A percentile compares a stretch with the other conserved stretches of the same genome.
Evolutionary conservation across 2,329 filamentous ascomycete genomes (phyloP).

Genomic region (Paecilomyces sp.): DNA sequence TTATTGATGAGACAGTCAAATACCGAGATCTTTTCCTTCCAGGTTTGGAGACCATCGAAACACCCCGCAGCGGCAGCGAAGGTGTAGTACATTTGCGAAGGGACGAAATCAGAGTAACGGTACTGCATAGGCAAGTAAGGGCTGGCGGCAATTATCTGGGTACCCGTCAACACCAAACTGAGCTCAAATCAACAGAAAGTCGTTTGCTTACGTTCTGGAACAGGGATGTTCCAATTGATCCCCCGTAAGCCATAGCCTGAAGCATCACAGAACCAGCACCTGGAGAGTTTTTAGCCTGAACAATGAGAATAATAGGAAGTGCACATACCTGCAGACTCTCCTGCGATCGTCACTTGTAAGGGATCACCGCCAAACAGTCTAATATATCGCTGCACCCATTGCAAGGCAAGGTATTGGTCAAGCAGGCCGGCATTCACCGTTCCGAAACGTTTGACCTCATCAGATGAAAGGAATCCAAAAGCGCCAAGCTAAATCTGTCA

Average conservation of each 20-base stretch:
- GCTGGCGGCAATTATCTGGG: constrained; percentile 29
- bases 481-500: constrained; percentile 31
- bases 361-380: constrained; percentile 50
- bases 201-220: constrained; percentile 1
- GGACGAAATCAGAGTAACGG: constrained; percentile 39
- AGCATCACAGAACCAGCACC: constrained; percentile 50
- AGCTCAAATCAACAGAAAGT: neutral
- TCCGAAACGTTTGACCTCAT: constrained; percentile 36
- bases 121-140: constrained; percentile 54
- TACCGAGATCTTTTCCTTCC: constrained; percentile 11
- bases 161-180: neutral
- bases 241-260: constrained; percentile 25
- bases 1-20: constrained; percentile 36
- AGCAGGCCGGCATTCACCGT: constrained; percentile 44
- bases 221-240: constrained; percentile 1
- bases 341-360: constrained; percentile 43
- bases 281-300: constrained; percentile 34
- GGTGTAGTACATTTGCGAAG: constrained; percentile 39
- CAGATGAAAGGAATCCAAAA: constrained; percentile 43
- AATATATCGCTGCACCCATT: constrained; percentile 52
- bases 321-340: constrained; percentile 44
- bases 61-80: constrained; percentile 39
- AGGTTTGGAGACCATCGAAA: constrained; percentile 16
- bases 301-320: neutral
- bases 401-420: constrained; percentile 50